Evolutionary conservation across 805 yeast species (phyloP).

Genomic region (Grigorovia transvaalensis): DNA sequence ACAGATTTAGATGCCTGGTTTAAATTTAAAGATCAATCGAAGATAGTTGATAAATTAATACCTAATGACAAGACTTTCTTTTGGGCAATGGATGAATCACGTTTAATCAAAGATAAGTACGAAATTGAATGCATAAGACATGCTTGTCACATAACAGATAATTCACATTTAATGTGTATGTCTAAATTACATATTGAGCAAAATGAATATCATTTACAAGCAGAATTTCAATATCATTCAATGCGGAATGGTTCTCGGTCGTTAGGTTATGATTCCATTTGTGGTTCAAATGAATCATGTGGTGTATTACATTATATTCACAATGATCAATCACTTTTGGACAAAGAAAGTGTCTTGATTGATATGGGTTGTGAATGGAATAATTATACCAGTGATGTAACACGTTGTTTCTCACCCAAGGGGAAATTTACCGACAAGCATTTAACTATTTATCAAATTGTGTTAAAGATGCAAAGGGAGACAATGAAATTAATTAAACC

Average conservation of each 20-base stretch:
- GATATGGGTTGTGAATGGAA: slow-evolving; percentile 99
- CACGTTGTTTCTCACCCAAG: slow-evolving; percentile 85
- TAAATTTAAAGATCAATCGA: slow-evolving; percentile 2
- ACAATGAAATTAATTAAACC: slow-evolving; percentile 70
- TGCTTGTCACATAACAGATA: slow-evolving; percentile 79
- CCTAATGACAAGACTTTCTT: slow-evolving; percentile 41
- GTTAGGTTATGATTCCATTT: slow-evolving; percentile 88
- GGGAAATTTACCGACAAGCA: slow-evolving; percentile 90
- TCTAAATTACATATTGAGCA: slow-evolving; percentile 79
- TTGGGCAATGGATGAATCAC: slow-evolving; percentile 76
- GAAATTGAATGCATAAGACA: slow-evolving; percentile 68
- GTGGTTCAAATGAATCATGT: slow-evolving; percentile 87
- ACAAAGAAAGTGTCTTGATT: slow-evolving; percentile 59
- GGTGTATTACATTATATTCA: slow-evolving; percentile 84
- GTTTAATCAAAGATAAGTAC: slow-evolving; percentile 73
- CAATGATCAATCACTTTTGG: slow-evolving; percentile 55
- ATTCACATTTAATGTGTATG: slow-evolving; percentile 86
- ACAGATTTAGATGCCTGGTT: slow-evolving; percentile 46
- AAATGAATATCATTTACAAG: slow-evolving; percentile 87
- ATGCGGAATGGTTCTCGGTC: slow-evolving; percentile 86
- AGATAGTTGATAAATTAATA: slow-evolving; percentile 18
- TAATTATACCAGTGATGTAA: slow-evolving; percentile 86
- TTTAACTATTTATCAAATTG: slow-evolving; percentile 68
- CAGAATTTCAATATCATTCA: slow-evolving; percentile 89
- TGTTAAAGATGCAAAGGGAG: slow-evolving; percentile 67